Conservation (phyloP, 306 rosid genomes). For the Comarum palustre region DNA sequence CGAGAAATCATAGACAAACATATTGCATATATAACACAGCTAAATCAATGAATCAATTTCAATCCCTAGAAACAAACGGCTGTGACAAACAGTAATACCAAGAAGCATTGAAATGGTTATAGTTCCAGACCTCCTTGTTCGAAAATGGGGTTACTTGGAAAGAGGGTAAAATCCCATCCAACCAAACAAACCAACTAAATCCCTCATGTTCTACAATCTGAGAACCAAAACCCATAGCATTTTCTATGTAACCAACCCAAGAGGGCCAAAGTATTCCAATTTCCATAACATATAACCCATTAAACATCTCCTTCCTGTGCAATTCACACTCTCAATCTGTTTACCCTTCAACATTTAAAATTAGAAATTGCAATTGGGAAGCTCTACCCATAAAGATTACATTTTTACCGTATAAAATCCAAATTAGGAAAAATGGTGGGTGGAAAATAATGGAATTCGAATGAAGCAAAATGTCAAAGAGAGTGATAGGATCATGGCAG, state of each 20-base stretch:
- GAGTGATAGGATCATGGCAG: too few relatives aligned
- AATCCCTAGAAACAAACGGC: background rate
- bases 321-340: background rate
- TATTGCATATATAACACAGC: background rate
- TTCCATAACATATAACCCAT: background rate
- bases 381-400: background rate
- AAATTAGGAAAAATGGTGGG: background rate
- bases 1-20: conserved; percentile 15
- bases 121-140: background rate
- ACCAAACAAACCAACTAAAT: background rate
- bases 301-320: background rate
- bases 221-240: background rate
- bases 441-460: background rate
- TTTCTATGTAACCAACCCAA: background rate
- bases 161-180: background rate
- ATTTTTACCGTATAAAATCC: background rate
- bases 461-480: background rate
- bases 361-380: background rate
- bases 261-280: background rate
- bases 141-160: background rate
- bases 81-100: background rate
- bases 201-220: background rate
- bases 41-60: conserved; percentile 7
- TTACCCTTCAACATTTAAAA: background rate
- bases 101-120: background rate